Conservation (phyloP, 352 stramenopile species). For the Globisporangium nagaii region DNA sequence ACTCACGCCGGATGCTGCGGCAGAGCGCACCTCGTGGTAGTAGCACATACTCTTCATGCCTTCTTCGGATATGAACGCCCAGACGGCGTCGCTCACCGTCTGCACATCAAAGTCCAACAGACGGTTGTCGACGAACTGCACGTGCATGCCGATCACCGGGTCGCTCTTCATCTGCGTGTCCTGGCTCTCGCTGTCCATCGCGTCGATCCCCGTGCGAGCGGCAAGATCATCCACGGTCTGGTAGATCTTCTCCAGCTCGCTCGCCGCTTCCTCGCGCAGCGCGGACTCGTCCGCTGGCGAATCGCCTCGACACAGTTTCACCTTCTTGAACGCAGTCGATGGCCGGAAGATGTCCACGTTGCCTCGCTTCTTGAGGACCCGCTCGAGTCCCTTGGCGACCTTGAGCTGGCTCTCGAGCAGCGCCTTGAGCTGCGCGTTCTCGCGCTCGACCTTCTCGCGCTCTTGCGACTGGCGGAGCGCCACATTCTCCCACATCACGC, state of each 20-base stretch:
- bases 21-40: slow-evolving; percentile 1
- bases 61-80: neutral
- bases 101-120: neutral
- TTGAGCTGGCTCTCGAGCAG: slow-evolving; percentile 49
- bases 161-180: slow-evolving; percentile 2
- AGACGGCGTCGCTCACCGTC: neutral
- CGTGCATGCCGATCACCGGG: neutral
- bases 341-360: neutral
- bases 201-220: neutral
- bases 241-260: neutral
- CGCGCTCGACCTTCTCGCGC: slow-evolving; percentile 30
- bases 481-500: slow-evolving; percentile 35
- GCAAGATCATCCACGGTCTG: neutral
- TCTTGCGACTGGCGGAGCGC: slow-evolving; percentile 30
- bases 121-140: neutral
- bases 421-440: slow-evolving; percentile 40
- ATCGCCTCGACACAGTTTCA: neutral
- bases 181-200: neutral
- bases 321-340: neutral
- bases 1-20: too few relatives aligned
- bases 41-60: slow-evolving; percentile 5
- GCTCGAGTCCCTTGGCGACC: slow-evolving; percentile 34
- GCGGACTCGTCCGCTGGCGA: neutral
- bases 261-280: neutral
- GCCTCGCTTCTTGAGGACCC: slow-evolving; percentile 20